Percentiles rank a stretch among this genome's conserved stretches.
Evolutionary conservation across 2,329 filamentous ascomycete genomes (phyloP).

Genomic region (Aschersonia sp.): DNA sequence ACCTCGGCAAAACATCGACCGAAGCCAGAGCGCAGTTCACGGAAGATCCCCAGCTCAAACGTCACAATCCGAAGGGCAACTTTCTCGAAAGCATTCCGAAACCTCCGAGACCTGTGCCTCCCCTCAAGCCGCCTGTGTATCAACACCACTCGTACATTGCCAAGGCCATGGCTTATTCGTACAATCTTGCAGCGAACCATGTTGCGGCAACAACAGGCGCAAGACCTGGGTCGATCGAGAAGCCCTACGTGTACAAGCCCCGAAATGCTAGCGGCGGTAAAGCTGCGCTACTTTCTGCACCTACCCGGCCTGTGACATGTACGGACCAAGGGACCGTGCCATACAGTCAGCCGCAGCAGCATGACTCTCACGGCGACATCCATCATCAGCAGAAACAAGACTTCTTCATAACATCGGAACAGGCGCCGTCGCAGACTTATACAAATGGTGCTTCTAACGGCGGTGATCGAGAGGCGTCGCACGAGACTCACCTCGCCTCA

Average conservation of each 20-base stretch:
- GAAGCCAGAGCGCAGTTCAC: slow-evolving; percentile 88
- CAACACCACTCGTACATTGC: slow-evolving; percentile 4
- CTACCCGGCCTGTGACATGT: not conserved
- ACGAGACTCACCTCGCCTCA: too few relatives aligned
- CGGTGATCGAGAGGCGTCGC: too few relatives aligned
- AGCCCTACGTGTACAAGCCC: slow-evolving; percentile 40
- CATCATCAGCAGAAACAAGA: too few relatives aligned
- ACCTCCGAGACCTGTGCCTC: slow-evolving; percentile 23
- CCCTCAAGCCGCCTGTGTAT: slow-evolving; percentile 8
- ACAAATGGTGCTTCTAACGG: too few relatives aligned
- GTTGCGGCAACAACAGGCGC: not conserved
- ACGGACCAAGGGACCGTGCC: not conserved
- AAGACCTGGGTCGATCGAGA: slow-evolving; percentile 18
- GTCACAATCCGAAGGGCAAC: slow-evolving; percentile 54
- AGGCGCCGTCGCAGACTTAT: too few relatives aligned
- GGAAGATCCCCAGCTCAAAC: slow-evolving; percentile 48
- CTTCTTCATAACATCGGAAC: too few relatives aligned
- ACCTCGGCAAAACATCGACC: slow-evolving; percentile 73
- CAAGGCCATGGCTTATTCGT: slow-evolving; percentile 7
- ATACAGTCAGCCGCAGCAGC: not conserved
- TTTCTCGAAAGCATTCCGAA: slow-evolving; percentile 58
- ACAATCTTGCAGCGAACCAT: slow-evolving; percentile 3
- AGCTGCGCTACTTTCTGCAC: not conserved
- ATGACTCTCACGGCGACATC: too few relatives aligned
- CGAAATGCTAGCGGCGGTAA: slow-evolving; percentile 18